Conservation (phyloP, 768 basidiomycete species). For the Amyloporia xantha region DNA sequence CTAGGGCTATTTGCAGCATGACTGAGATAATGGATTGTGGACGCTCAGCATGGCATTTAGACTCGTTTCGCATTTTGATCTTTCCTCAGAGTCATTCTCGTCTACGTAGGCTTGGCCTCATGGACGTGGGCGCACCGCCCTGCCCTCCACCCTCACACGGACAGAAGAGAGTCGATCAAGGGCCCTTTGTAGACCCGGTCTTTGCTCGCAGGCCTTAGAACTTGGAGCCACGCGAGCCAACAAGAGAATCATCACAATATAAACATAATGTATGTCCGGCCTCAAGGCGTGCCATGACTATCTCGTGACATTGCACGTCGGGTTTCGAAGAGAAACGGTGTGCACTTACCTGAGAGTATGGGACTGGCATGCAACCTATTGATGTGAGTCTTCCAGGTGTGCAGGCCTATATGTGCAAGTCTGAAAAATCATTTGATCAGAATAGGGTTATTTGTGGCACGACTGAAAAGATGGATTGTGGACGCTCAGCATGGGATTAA, state of each 20-base stretch:
- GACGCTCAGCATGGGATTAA: conserved; percentile 20
- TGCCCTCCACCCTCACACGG: conserved; percentile 8
- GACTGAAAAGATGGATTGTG: background rate
- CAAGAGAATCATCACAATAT: conserved; percentile 37
- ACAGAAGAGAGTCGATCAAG: conserved; percentile 25
- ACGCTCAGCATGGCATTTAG: conserved; percentile 20
- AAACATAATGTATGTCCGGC: conserved; percentile 56
- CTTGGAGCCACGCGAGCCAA: conserved; percentile 49
- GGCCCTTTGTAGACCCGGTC: conserved; percentile 52
- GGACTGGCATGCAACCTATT: too few species aligned
- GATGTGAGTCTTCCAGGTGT: too few species aligned
- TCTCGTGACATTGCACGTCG: conserved; percentile 45
- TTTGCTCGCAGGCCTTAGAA: conserved; percentile 51
- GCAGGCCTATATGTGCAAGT: background rate
- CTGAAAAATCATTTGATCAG: background rate
- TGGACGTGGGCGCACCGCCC: conserved; percentile 11
- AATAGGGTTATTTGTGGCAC: background rate
- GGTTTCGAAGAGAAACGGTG: conserved; percentile 33
- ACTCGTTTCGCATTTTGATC: conserved; percentile 23
- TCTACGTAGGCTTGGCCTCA: conserved; percentile 33
- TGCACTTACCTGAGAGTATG: background rate
- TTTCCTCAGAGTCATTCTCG: conserved; percentile 34
- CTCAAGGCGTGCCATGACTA: conserved; percentile 57
- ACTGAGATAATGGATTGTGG: background rate
- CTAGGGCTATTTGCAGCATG: background rate